Percentiles rank a stretch among this genome's conserved stretches.
phyloP scores from a whole-genome alignment of 1,139 yeast species.

The Trichomonascaceae sp. region DNA sequence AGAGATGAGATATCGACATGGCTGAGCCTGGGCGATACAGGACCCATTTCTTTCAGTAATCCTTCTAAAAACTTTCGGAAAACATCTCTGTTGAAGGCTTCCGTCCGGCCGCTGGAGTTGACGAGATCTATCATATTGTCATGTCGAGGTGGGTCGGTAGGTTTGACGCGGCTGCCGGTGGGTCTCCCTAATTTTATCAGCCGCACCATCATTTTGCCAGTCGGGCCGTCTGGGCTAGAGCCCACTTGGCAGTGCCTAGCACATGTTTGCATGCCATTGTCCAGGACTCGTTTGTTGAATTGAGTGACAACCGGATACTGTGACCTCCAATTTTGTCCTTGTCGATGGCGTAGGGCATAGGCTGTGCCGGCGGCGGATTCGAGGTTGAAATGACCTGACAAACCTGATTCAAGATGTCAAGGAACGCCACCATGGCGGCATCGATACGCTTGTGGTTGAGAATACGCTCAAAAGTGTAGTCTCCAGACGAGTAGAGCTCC shows the following conservation, averaged over 20 bases:
- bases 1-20: conserved; percentile 62
- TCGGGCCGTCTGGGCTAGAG: conserved; percentile 20
- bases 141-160: neutral
- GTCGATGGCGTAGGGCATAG: conserved; percentile 55
- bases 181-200: conserved; percentile 4
- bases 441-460: conserved; percentile 63
- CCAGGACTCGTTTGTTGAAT: conserved; percentile 62
- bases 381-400: conserved; percentile 35
- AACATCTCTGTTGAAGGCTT: conserved; percentile 58
- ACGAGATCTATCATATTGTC: conserved; percentile 24
- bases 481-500: conserved; percentile 51
- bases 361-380: conserved; percentile 38
- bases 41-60: conserved; percentile 36
- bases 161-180: neutral
- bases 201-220: neutral
- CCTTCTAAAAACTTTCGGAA: conserved; percentile 21
- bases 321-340: conserved; percentile 66
- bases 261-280: conserved; percentile 77
- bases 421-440: conserved; percentile 60
- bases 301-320: conserved; percentile 56
- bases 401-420: conserved; percentile 49
- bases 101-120: conserved; percentile 70
- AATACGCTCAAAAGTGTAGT: conserved; percentile 52
- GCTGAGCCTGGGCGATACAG: conserved; percentile 50
- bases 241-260: conserved; percentile 45